These are phyloP conservation scores for Evernia prunastri DNA, from an alignment of 495 filamentous ascomycete species.

Conservation along the genomic window DNA sequence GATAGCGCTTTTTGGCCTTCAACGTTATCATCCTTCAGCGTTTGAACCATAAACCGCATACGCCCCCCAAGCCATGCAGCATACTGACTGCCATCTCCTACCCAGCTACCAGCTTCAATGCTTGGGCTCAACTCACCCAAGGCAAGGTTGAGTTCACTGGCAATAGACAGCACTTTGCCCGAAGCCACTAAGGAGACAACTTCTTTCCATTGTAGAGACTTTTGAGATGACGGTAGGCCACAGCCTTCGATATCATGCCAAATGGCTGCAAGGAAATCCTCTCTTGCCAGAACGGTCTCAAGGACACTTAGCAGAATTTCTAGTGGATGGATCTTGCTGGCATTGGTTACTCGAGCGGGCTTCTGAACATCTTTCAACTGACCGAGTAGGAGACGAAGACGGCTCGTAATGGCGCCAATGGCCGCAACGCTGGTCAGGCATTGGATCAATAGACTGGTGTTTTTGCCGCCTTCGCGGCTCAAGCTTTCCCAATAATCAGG, in stretches of 20 bases:
- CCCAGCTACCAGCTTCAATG: slow-evolving; percentile 46
- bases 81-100: slow-evolving; percentile 59
- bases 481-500: slow-evolving; percentile 72
- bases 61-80: slow-evolving; percentile 71
- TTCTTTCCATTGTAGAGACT: slow-evolving; percentile 59
- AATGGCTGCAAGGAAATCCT: slow-evolving; percentile 47
- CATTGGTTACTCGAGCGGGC: neutral
- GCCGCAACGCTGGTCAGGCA: slow-evolving; percentile 70
- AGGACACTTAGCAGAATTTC: slow-evolving; percentile 41
- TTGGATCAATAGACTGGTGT: slow-evolving; percentile 46
- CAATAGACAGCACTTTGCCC: slow-evolving; percentile 62
- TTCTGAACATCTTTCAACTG: slow-evolving; percentile 40
- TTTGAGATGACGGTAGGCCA: slow-evolving; percentile 26
- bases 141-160: slow-evolving; percentile 68
- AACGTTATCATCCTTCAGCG: slow-evolving; percentile 35
- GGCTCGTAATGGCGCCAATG: slow-evolving; percentile 58
- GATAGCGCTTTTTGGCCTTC: slow-evolving; percentile 48
- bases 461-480: slow-evolving; percentile 32
- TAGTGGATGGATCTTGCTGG: slow-evolving; percentile 13
- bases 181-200: slow-evolving; percentile 57
- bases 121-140: slow-evolving; percentile 32
- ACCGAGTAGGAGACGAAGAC: slow-evolving; percentile 50
- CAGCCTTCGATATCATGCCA: slow-evolving; percentile 39
- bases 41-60: slow-evolving; percentile 47
- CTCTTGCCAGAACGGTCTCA: slow-evolving; percentile 50